Base-by-base conservation (phyloP, 495 filamentous ascomycete species). In the Neurospora pannonica region DNA sequence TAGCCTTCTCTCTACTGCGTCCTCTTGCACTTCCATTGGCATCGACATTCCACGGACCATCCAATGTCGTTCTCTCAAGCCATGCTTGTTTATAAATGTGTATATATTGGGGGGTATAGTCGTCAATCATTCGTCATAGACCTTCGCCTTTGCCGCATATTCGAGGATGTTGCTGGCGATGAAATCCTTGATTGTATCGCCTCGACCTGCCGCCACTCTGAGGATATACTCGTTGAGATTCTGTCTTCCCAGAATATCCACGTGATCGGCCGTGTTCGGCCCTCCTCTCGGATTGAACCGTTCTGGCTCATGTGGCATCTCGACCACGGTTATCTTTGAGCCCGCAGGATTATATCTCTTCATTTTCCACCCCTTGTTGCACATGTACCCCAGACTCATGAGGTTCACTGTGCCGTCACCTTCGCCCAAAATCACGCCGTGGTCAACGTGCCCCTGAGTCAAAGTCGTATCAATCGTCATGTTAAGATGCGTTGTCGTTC, bases 261-360 rank as follows among this genome's bases (percentile, higher is more conserved):
- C 96, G 78, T 99, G 96, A 82, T 99, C 96, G 2, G 94, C 94
- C 42, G 96, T 98, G 78, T 97, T 98, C 15, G 95, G 96, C 0
- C 96, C 96, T 60, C 96, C 96, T 15, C 96, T 85, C 0, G 97
- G 94, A 74, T 90, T 93, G 82, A 98, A 98, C 31, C 93, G 84
- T 73, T 97, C 94, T 0, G 96, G 96, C 80, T 98, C 94, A 79
- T 99, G 97, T 4, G 91, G 93, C 95, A 98, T 98, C 83, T 98
- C 96, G 76, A 90, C 94, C 4, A 94, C 91, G 72, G 91, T 95
- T 79, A 99, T 85, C 77, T 93, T 88, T 4, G 91, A 86, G 0
- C 90, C 90, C 0, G 94, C 92, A 1, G 96, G 96, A 80, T 99
- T 99, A 78, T 95, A 99, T 24, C 96, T 89, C 79, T 93, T 94